Conservation (phyloP, 495 filamentous ascomycete genomes). For the Penicillium alfredii region DNA sequence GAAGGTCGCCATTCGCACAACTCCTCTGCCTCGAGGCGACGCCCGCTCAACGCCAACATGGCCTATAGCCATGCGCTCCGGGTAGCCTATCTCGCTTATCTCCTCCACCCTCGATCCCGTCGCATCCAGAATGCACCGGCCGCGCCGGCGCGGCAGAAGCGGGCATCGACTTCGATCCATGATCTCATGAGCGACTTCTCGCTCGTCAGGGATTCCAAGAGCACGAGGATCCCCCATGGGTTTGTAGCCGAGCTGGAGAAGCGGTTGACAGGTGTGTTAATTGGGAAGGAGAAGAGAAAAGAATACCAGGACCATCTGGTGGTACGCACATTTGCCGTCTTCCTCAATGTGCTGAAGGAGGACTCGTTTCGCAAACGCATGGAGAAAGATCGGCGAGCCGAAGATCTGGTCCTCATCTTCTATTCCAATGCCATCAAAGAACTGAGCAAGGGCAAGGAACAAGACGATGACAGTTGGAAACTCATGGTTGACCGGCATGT, state of each 20-base stretch:
- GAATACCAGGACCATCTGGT: constrained; percentile 74
- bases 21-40: constrained; percentile 45
- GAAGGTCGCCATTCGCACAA: constrained; percentile 47
- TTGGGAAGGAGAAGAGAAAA: constrained; percentile 63
- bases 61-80: constrained; percentile 87
- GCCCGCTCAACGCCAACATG: constrained; percentile 56
- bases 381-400: constrained; percentile 90
- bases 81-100: constrained; percentile 85
- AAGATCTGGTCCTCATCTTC: constrained; percentile 82
- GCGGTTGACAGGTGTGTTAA: constrained; percentile 58
- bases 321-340: constrained; percentile 75
- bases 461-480: constrained; percentile 89
- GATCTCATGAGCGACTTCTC: constrained; percentile 71
- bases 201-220: constrained; percentile 67
- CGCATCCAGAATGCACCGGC: constrained; percentile 74
- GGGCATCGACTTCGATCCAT: constrained; percentile 65
- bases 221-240: constrained; percentile 72
- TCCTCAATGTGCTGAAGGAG: constrained; percentile 69
- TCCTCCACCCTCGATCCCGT: constrained; percentile 84
- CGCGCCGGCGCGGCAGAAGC: constrained; percentile 52
- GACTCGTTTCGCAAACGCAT: constrained; percentile 67
- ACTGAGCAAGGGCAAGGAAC: constrained; percentile 67
- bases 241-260: constrained; percentile 67
- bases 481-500: constrained; percentile 89
- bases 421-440: constrained; percentile 91